phyloP scores from a whole-genome alignment of 306 rosid species.

The Vachellia pachyceras region DNA sequence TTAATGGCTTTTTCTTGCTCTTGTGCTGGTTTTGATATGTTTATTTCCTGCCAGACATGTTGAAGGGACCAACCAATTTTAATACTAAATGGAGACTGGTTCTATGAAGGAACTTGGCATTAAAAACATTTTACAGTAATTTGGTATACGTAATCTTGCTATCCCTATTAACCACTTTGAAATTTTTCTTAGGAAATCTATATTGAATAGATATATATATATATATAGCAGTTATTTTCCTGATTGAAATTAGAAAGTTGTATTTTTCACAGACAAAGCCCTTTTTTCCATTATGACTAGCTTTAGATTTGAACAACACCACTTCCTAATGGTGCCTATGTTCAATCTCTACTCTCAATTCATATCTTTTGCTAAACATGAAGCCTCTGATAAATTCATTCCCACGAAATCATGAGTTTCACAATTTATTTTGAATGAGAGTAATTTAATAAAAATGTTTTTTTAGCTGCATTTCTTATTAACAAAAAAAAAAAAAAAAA shows the following conservation, averaged over 20 bases:
- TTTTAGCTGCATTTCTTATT: not conserved
- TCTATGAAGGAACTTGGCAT: not conserved
- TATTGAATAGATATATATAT: not conserved
- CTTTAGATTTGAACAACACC: not conserved
- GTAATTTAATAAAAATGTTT: not conserved
- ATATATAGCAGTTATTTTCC: not conserved
- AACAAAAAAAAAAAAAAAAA: not conserved
- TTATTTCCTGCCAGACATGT: constrained; percentile 46
- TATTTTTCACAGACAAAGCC: not conserved
- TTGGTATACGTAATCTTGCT: not conserved
- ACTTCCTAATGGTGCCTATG: not conserved
- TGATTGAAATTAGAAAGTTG: not conserved
- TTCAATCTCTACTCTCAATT: not conserved
- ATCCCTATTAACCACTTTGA: not conserved
- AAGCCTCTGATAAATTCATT: not conserved
- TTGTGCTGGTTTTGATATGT: constrained; percentile 13
- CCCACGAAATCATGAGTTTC: not conserved
- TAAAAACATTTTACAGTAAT: not conserved
- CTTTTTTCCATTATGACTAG: not conserved
- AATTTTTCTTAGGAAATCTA: not conserved
- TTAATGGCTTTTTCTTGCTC: constrained; percentile 33
- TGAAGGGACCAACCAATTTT: not conserved
- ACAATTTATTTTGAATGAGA: not conserved
- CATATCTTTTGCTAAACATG: not conserved
- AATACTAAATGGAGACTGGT: not conserved